These are phyloP conservation scores for Buxus sempervirens DNA, from an alignment of 164 flowering plant genomes.

Conservation along the genomic window DNA sequence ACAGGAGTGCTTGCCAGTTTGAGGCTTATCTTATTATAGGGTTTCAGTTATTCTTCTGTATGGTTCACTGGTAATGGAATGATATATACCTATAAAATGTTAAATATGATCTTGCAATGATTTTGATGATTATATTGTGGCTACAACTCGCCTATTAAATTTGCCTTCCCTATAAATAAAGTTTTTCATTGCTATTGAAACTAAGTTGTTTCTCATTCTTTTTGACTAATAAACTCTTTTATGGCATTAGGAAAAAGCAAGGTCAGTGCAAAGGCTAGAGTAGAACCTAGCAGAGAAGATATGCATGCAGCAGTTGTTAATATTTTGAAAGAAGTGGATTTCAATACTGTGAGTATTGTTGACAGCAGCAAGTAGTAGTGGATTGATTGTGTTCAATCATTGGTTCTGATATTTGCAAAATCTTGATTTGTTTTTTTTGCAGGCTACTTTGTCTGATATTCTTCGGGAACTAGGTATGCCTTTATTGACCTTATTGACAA, in stretches of 20 bases:
- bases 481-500: background rate
- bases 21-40: background rate
- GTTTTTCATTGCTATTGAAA: background rate
- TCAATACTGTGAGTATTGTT: constrained; percentile 64
- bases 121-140: background rate
- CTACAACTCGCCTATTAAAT: too few species aligned
- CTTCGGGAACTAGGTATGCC: constrained; percentile 63
- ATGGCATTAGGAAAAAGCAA: constrained; percentile 45
- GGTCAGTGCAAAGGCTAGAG: constrained; percentile 33
- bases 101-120: background rate
- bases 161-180: background rate
- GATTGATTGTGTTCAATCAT: background rate
- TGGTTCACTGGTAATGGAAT: background rate
- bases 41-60: background rate
- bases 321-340: constrained; percentile 79
- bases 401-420: constrained; percentile 10
- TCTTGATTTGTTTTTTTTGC: constrained; percentile 23
- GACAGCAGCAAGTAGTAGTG: background rate
- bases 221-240: background rate
- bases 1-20: background rate
- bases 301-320: constrained; percentile 59
- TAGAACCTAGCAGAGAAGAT: constrained; percentile 63
- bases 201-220: background rate
- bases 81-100: too few species aligned
- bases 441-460: constrained; percentile 89